Evolutionary conservation across 805 yeast genomes (phyloP).

Genomic region (Candida loeiensis): DNA sequence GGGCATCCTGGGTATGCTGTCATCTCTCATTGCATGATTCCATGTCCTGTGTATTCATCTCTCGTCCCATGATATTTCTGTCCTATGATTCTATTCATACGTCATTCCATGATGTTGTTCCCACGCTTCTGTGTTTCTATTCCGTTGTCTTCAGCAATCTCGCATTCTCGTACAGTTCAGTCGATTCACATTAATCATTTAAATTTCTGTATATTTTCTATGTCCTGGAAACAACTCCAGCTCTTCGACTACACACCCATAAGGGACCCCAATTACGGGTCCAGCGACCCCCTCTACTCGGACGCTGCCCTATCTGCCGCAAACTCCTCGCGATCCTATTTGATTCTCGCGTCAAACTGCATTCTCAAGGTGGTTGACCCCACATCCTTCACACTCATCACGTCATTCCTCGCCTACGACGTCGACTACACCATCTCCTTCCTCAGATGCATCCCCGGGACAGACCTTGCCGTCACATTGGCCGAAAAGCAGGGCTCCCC

Average conservation of each 20-base stretch:
- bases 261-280: constrained; percentile 71
- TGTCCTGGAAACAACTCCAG: constrained; percentile 45
- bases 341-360: constrained; percentile 60
- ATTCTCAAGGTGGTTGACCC: constrained; percentile 53
- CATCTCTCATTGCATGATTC: too few species aligned
- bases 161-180: too few species aligned
- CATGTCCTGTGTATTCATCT: too few species aligned
- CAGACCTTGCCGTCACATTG: constrained; percentile 60
- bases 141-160: too few species aligned
- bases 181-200: not conserved
- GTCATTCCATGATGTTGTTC: too few species aligned
- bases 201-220: not conserved
- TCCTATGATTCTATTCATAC: too few species aligned
- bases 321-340: constrained; percentile 50
- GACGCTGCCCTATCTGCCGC: constrained; percentile 56
- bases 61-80: too few species aligned
- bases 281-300: constrained; percentile 66
- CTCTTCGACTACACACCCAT: constrained; percentile 83
- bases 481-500: constrained; percentile 77
- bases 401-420: constrained; percentile 62
- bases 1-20: too few species aligned
- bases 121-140: too few species aligned
- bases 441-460: constrained; percentile 45
- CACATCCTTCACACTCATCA: constrained; percentile 42
- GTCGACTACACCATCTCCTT: constrained; percentile 60